A percentile compares a stretch with the other conserved stretches of the same genome.
Evolutionary conservation across 2,329 filamentous ascomycete species (phyloP).

Genomic region (Neopestalotiopsis rosae): DNA sequence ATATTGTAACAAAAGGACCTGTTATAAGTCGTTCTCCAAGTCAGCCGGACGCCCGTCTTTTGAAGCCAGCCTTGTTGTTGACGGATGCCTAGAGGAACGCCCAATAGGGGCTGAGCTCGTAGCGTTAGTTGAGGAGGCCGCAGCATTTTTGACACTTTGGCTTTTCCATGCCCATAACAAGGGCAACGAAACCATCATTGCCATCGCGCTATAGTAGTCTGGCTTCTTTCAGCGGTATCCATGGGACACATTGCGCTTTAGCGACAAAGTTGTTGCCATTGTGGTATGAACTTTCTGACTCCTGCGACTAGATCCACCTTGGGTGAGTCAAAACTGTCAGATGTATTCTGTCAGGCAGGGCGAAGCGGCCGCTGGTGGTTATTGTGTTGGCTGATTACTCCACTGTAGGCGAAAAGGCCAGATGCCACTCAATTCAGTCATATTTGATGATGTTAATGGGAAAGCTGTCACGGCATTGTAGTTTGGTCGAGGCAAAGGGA

Average conservation of each 20-base stretch:
- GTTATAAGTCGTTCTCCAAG: background rate
- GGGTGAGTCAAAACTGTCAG: background rate
- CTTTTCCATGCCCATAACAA: background rate
- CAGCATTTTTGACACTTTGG: background rate
- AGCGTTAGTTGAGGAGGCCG: background rate
- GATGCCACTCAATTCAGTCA: background rate
- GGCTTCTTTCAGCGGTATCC: background rate
- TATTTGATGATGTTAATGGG: background rate
- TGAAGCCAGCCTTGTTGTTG: background rate
- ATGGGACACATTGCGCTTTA: background rate
- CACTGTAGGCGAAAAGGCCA: background rate
- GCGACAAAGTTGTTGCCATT: background rate
- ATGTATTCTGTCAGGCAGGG: background rate
- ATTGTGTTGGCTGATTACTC: background rate
- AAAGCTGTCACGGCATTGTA: background rate
- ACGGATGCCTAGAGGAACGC: constrained; percentile 10
- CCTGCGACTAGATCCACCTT: background rate
- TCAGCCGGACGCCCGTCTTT: constrained; percentile 7
- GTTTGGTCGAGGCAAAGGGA: background rate
- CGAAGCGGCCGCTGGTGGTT: background rate
- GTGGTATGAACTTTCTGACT: background rate
- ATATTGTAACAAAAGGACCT: background rate
- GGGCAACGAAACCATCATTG: background rate
- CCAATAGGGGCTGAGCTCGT: constrained; percentile 15
- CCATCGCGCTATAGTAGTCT: background rate